Base-by-base conservation (phyloP, 2,329 filamentous ascomycete genomes). In the Fragosphaeria purpurea region DNA sequence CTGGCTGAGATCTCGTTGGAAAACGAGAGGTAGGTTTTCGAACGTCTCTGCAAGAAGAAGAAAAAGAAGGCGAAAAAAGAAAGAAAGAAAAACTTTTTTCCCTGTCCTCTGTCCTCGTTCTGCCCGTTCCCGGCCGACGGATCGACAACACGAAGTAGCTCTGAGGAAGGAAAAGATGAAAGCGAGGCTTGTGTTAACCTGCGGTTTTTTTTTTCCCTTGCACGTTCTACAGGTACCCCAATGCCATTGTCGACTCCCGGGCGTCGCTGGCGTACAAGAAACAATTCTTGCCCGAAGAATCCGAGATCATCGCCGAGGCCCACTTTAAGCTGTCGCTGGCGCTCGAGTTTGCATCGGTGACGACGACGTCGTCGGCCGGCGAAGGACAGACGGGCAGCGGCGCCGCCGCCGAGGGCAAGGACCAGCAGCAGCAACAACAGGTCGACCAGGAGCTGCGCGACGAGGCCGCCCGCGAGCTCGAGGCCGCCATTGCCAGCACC, bases 1-100 rank as follows among this genome's bases (percentile, higher is more conserved):
- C 85, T 97, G 55, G 87, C 90, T 8, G 93, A 98, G 68, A 96
- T 98, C 55, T 94, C 86, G n/a, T 75, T 98, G 33, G 93, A 98
- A 70, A 95, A 93, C 59, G 93, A 97, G 69, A 83, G 86, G 71
- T 82, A 69, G 53, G 66, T 55, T 42, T 44, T 39, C 30, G 42
- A 43, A 4, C 33, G 44, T 50, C 31, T 42, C 32, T 35, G 34
- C 35, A 10, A 5, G 33, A 12, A 41, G 8, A 6, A 22, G 12
- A 34, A 13, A n/a, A 51, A 41, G 31, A 32, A 22, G 11, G 45
- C 41, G 35, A 13, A n/a, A 34, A 41, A 31, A 47, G 33, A 32
- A 42, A 44, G 42, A 32, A 48, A 30, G 31, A 41, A 34, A 46
- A 39, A 45, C 4, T 44, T 11, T 7, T 44, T 11, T 48, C 41